Evolutionary conservation across 257 asterid species (phyloP), one percentile per base, ranked within the genome.

Genomic region (Fraxinus americana): DNA sequence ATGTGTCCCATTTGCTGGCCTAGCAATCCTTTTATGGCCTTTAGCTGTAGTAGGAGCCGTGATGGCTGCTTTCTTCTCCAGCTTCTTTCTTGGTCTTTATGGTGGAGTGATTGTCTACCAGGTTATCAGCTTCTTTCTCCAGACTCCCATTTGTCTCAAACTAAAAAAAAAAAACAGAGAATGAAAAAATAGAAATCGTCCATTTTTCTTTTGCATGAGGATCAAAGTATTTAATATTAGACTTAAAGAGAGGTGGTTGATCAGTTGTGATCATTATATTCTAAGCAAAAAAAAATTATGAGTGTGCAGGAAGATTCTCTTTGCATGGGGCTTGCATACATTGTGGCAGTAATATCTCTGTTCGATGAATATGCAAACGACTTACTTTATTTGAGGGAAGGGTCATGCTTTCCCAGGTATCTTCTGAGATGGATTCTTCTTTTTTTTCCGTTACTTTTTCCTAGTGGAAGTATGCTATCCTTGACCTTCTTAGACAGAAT

Each of bases 371-470:
- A 92, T 61, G 92, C 88, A 5, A 94, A 94, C 43, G 98, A 94
- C 85, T 67, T 91, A 27, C 97, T 94, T 75, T 85, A 81, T 81
- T 71, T 94, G 74, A 83, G 92, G 10, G 97, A 94, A 81, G 98
- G 97, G 8, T 92, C 98, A 7, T 94, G 97, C 83, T 90, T 92
- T 83, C 93, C 90, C 39, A 94, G 98, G 98, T 94, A 91, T 75
- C n/a, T 67, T 73, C 50, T 11, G 66, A 21, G 59, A 61, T 57
- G 36, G 39, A 54, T 36, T 71, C 69, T 25, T 67, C 8, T 34
- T 79, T 38, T 10, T 27, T 29, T 30, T 30, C 17, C 27, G 27
- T 67, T 19, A 21, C n/a, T 8, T 32, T 34, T 61, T 0, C 39
- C n/a, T 50, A 8, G 68, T 25, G 16, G 68, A 63, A 63, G 30